Evolutionary conservation across 495 filamentous ascomycete species (phyloP), one percentile per base, ranked within the genome.

Genomic region (Terfezia boudieri): DNA sequence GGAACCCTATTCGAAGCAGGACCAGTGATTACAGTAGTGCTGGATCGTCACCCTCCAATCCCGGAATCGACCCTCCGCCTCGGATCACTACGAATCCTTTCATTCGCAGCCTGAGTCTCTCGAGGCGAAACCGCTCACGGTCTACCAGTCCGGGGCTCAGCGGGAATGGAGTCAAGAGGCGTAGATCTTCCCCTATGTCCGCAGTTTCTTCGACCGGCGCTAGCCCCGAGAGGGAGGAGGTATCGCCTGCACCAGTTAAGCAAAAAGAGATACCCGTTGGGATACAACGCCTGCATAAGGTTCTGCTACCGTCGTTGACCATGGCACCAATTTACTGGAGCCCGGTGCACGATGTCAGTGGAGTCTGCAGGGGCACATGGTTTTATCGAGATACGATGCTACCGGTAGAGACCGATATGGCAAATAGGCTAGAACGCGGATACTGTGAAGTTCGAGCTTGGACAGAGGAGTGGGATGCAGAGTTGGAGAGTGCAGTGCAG

Each of bases 281-380:
- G 4, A 72, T 86, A 4, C 86, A 82, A 14, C 76, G 84, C 56
- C 70, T 92, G 50, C 83, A 76, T 55, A 69, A 72, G 59, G 74
- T 79, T 5, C 67, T 74, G 35, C 62, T 80, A n/a, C 74, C 72
- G 12, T 65, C 68, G 8, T 66, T 81, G 10, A 68, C 84, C 68
- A 95, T 98, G 87, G 82, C 88, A 65, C 90, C 90, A 0, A 95
- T 96, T 43, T 98, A 98, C 61, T 98, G 90, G 90, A 86, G 80
- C 37, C 89, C 90, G n/a, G 74, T 95, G 20, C 84, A 93, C 58
- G 90, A 98, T 62, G 75, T 94, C 14, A 81, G 84, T 9, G 71
- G 73, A 9, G 88, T 95, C 8, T 69, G 83, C 61, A 76, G 90
- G 43, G 87, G 84, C 1, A 96, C 90, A 0, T 98, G 90, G 90